Evolutionary conservation across 1,284 basidiomycete species (phyloP).

Genomic region (Tylopilus sp.): DNA sequence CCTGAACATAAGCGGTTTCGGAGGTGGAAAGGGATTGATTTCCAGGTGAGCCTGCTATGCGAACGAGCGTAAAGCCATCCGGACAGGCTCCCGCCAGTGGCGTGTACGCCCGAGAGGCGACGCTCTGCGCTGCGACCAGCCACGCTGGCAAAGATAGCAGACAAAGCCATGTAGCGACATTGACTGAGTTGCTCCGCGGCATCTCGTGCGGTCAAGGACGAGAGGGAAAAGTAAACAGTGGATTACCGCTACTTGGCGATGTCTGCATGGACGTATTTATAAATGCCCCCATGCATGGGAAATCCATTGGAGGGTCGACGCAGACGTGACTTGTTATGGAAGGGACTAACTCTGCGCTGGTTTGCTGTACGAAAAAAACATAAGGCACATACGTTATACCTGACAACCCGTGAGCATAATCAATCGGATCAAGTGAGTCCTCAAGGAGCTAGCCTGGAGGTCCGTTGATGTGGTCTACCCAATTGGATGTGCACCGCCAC

Average conservation of each 20-base stretch:
- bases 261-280: too few relatives aligned
- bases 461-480: too few relatives aligned
- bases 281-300: too few relatives aligned
- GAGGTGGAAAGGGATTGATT: slow-evolving; percentile 32
- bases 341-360: too few relatives aligned
- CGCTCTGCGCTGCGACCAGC: slow-evolving; percentile 19
- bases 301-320: too few relatives aligned
- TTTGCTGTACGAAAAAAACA: too few relatives aligned
- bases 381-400: too few relatives aligned
- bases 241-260: not conserved
- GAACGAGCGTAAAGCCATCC: slow-evolving; percentile 33
- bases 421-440: too few relatives aligned
- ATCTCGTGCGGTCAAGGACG: not conserved
- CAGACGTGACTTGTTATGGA: too few relatives aligned
- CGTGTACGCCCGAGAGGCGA: slow-evolving; percentile 27
- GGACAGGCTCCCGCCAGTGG: slow-evolving; percentile 30
- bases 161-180: slow-evolving; percentile 11
- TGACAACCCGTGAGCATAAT: too few relatives aligned
- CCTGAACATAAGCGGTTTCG: slow-evolving; percentile 31
- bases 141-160: slow-evolving; percentile 10
- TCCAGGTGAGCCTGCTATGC: slow-evolving; percentile 27
- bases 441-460: too few relatives aligned
- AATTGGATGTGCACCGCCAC: too few relatives aligned
- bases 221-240: not conserved
- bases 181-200: not conserved